Base-by-base conservation (phyloP, 192 early-diverging fungal genomes). In the Backusella australiensis region DNA sequence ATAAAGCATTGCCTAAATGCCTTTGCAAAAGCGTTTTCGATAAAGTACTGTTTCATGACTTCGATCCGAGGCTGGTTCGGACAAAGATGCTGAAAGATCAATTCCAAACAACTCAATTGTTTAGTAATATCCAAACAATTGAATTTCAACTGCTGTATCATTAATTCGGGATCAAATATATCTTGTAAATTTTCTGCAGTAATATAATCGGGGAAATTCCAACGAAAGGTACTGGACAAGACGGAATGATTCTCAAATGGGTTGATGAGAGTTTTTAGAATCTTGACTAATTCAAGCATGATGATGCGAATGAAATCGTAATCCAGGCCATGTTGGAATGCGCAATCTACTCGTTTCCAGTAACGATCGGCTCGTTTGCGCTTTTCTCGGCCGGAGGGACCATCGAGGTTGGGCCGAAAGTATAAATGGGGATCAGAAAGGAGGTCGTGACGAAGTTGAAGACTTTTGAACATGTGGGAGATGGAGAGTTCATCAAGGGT, bases 381-480 rank as follows among this genome's bases (percentile, higher is more conserved):
- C 76, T 94, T 94, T 41, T 81, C 89, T 35, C 56, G 56, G 56
- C 56, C 56, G 3, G 23, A 29, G 4, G 56, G 56, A 2, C 93
- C 92, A 67, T 91, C 90, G 34, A 89, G 85, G 81, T 94, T 95
- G 36, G 94, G 95, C 19, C 94, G 90, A 86, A 97, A 97, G 79
- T 94, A 90, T 34, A 97, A 87, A 77, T 96, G 91, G 4, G 94
- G 91, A 80, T 97, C 95, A 77, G 96, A 94, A 39, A 93, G 85
- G 67, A 97, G 87, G 78, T 97, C 96, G 73, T 97, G 96, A 17
- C 96, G 89, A 19, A 97, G 87, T 52, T 95, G 94, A 41, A 92
- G 83, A 78, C 94, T 96, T 66, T 91, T 88, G 76, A 96, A 85
- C 42, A 97, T 94, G 84, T 94, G 92, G 38, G 90, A 85, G 72